A percentile compares a stretch with the other conserved stretches of the same genome.
Evolutionary conservation across 208 protist species (phyloP).

Genomic region (Trypanosoma theileri): DNA sequence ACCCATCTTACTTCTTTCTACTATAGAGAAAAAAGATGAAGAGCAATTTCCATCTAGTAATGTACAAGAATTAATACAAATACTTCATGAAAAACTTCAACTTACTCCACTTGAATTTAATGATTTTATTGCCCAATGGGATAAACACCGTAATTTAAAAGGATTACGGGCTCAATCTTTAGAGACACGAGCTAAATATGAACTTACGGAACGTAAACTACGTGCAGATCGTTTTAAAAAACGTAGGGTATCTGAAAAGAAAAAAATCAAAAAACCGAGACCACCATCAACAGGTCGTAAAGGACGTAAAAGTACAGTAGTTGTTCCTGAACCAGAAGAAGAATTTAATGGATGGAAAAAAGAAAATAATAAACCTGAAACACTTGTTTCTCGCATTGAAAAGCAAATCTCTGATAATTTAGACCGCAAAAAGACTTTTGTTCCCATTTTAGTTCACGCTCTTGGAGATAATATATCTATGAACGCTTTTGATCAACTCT

Average conservation of each 20-base stretch:
- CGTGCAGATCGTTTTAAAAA: slow-evolving; percentile 66
- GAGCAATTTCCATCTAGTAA: neutral
- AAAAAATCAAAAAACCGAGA: slow-evolving; percentile 40
- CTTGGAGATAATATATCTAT: slow-evolving; percentile 14
- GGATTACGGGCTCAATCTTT: slow-evolving; percentile 33
- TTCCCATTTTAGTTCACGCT: slow-evolving; percentile 60
- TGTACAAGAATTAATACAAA: slow-evolving; percentile 14
- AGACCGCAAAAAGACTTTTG: slow-evolving; percentile 23
- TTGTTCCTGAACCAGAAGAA: slow-evolving; percentile 10
- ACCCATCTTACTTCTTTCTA: slow-evolving; percentile 59
- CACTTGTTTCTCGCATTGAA: slow-evolving; percentile 28
- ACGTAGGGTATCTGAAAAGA: slow-evolving; percentile 39
- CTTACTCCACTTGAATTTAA: slow-evolving; percentile 43
- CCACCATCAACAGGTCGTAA: slow-evolving; percentile 28
- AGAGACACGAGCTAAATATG: slow-evolving; percentile 33
- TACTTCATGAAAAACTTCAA: slow-evolving; percentile 37
- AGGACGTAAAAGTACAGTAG: slow-evolving; percentile 22
- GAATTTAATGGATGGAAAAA: slow-evolving; percentile 30
- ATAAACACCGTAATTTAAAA: slow-evolving; percentile 33
- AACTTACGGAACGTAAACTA: slow-evolving; percentile 45
- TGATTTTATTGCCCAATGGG: slow-evolving; percentile 35
- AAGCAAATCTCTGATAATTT: slow-evolving; percentile 34
- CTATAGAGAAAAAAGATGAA: slow-evolving; percentile 33
- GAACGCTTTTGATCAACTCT: slow-evolving; percentile 33
- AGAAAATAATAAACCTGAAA: slow-evolving; percentile 15